These are phyloP conservation scores for Deuterostichococcus epilithicus DNA, from an alignment of 139 green algal genomes.

Conservation along the genomic window DNA sequence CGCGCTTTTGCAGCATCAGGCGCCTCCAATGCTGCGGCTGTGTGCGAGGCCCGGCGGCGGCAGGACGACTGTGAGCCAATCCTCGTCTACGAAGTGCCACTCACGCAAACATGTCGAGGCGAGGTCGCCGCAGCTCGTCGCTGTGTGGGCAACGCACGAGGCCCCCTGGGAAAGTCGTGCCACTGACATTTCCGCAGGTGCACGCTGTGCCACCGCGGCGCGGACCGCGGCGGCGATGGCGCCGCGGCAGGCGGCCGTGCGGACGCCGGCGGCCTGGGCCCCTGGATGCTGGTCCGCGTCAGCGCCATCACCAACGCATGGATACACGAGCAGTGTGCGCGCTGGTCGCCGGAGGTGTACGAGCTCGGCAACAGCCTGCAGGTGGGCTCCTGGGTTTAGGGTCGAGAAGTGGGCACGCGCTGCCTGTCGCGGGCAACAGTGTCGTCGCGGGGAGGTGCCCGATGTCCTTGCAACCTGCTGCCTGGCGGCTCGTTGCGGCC, in stretches of 20 bases:
- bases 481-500: too few species aligned
- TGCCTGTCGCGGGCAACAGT: too few species aligned
- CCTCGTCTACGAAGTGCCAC: too few species aligned
- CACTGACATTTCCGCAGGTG: slow-evolving; percentile 27
- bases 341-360: slow-evolving; percentile 62
- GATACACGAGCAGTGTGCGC: slow-evolving; percentile 64
- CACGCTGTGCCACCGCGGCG: slow-evolving; percentile 23
- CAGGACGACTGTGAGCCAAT: too few species aligned
- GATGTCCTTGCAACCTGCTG: too few species aligned
- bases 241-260: not conserved
- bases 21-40: not conserved
- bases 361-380: not conserved
- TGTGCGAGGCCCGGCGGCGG: too few species aligned
- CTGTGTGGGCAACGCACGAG: too few species aligned
- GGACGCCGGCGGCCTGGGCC: slow-evolving; percentile 10
- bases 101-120: too few species aligned
- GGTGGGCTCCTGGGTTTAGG: not conserved
- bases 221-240: not conserved
- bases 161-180: too few species aligned
- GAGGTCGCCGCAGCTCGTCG: too few species aligned
- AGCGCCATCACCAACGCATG: slow-evolving; percentile 36
- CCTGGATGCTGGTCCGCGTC: slow-evolving; percentile 22
- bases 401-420: too few species aligned
- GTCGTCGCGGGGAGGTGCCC: too few species aligned
- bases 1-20: not conserved